Conservation (phyloP, 2,329 filamentous ascomycete species). For the Penicillium sumatraense region DNA sequence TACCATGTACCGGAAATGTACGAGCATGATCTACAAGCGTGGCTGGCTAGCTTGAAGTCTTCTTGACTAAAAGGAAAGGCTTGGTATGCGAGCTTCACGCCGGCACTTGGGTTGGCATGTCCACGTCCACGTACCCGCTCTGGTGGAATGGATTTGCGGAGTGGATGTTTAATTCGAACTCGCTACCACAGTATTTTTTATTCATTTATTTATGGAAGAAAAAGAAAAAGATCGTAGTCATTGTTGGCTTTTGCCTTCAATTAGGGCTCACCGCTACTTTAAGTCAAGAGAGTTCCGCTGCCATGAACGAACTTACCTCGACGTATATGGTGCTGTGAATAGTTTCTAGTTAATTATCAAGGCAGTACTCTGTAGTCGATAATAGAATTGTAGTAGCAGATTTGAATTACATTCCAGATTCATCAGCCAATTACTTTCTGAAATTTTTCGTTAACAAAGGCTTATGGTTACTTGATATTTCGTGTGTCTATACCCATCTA, state of each 20-base stretch:
- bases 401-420: too few species aligned
- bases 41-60: not conserved
- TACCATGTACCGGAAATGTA: slow-evolving; percentile 6
- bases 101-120: not conserved
- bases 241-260: not conserved
- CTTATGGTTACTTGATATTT: too few species aligned
- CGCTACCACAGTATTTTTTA: not conserved
- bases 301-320: too few species aligned
- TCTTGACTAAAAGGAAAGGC: slow-evolving; percentile 5
- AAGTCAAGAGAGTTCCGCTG: not conserved
- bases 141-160: not conserved
- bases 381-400: too few species aligned
- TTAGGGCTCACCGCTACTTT: slow-evolving; percentile 12
- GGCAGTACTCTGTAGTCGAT: too few species aligned
- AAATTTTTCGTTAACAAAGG: too few species aligned
- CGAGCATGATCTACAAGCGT: slow-evolving; percentile 3
- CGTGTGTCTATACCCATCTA: too few species aligned
- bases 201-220: not conserved
- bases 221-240: not conserved
- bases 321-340: too few species aligned
- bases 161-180: not conserved
- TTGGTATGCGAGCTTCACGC: slow-evolving; percentile 11
- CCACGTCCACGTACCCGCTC: not conserved
- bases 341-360: too few species aligned
- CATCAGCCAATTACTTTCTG: too few species aligned